A percentile compares a stretch with the other conserved stretches of the same genome.
Evolutionary conservation across 768 basidiomycete genomes (phyloP).

Genomic region (Termitomyces sp.): DNA sequence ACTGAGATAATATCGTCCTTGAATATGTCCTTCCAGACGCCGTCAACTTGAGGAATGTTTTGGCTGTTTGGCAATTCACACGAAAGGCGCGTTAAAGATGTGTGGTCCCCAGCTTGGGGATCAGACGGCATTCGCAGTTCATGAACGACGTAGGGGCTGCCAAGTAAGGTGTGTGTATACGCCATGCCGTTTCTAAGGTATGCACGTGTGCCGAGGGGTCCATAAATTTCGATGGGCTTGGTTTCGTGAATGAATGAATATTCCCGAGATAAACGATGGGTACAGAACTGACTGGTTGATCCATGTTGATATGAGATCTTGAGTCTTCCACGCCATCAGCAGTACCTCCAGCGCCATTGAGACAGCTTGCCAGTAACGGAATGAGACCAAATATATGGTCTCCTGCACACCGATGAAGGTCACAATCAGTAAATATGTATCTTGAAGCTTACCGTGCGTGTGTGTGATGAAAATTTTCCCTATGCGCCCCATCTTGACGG

Average conservation of each 20-base stretch:
- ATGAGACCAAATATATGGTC: constrained; percentile 80
- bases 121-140: constrained; percentile 72
- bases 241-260: constrained; percentile 1
- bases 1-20: constrained; percentile 54
- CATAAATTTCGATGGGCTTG: constrained; percentile 80
- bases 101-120: constrained; percentile 47
- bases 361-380: constrained; percentile 62
- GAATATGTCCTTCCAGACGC: constrained; percentile 68
- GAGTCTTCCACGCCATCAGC: constrained; percentile 59
- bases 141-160: constrained; percentile 73
- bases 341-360: constrained; percentile 75
- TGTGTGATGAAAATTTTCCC: constrained; percentile 87
- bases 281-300: constrained; percentile 30
- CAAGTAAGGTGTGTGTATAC: constrained; percentile 68
- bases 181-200: constrained; percentile 68
- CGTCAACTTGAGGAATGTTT: constrained; percentile 58
- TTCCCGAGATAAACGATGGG: background rate
- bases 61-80: constrained; percentile 59
- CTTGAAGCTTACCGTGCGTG: constrained; percentile 62
- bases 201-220: constrained; percentile 78
- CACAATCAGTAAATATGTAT: background rate
- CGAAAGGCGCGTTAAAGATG: constrained; percentile 40
- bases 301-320: constrained; percentile 37
- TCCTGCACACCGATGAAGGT: constrained; percentile 37
- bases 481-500: constrained; percentile 75